Evolutionary conservation across 176 grass and related monocot genomes (phyloP).

Genomic region (Panicum miliaceum): DNA sequence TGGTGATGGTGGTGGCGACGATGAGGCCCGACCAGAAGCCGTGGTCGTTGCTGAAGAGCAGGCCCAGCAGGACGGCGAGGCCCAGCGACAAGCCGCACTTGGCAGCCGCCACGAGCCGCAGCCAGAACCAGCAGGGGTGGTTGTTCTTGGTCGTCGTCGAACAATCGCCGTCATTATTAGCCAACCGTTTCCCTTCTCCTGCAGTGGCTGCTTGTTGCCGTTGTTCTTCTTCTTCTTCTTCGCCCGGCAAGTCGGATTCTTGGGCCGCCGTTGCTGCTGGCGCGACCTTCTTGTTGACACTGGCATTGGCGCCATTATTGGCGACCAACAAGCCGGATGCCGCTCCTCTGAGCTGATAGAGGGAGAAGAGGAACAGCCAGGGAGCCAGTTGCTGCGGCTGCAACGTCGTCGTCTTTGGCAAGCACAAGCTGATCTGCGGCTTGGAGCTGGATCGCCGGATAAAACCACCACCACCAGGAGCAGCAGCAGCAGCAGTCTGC

Average conservation of each 20-base stretch:
- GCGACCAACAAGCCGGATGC: not conserved
- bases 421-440: not conserved
- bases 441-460: not conserved
- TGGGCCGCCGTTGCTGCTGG: not conserved
- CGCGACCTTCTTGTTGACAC: not conserved
- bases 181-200: no score
- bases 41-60: slow-evolving; percentile 71
- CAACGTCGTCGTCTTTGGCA: not conserved
- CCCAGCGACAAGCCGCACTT: slow-evolving; percentile 68
- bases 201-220: no score
- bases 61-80: slow-evolving; percentile 71
- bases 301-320: not conserved
- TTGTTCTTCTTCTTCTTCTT: no score
- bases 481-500: no score
- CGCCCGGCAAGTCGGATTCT: no score
- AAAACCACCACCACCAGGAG: no score
- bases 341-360: slow-evolving; percentile 38
- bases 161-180: not conserved
- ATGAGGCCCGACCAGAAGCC: slow-evolving; percentile 84
- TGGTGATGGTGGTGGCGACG: slow-evolving; percentile 75
- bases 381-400: slow-evolving; percentile 48
- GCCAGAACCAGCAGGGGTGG: no score
- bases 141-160: not conserved
- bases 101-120: slow-evolving; percentile 44
- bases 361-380: slow-evolving; percentile 67